Base-by-base conservation (phyloP, 1,139 yeast species). In the Lodderomyces pseudojiufengensis region DNA sequence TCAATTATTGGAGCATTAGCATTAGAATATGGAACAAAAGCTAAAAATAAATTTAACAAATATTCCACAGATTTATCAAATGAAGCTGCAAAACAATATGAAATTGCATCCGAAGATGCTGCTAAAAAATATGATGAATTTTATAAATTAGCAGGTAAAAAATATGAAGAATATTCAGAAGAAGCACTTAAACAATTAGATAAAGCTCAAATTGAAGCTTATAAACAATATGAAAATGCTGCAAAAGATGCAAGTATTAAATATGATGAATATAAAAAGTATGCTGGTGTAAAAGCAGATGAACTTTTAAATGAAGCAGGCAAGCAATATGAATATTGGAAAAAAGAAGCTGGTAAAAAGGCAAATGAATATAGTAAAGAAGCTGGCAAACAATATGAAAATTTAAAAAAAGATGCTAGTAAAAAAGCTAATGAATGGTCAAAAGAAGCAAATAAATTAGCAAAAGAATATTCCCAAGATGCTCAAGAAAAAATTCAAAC, bases 231-330 rank as follows among this genome's bases (percentile, higher is more conserved):
- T 30, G 32, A 29, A 16, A 27, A 23, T 8, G 34, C 29, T 20
- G 31, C 29, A 12, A 36, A 33, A 26, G 36, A 31, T 16, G 41
- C 33, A 6, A 31, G 29, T n/a, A 15, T 21, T 8, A 27, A 29
- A 18, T 38, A 32, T 13, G 37, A 39, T 7, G 35, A 32, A 23
- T 32, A 25, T 26, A 24, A 18, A 10, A 32, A 32, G 13, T 20
- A 25, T 9, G 35, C 35, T 12, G 35, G 35, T 5, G 35, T 25
- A 3, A 24, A 24, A 25, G 35, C 35, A 3, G 35, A 18, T n/a
- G n/a, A n/a, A n/a, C n/a, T n/a, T 23, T 32, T 26, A 11, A 36
- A 33, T 22, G 36, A 31, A 12, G 41, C 33, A 5, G 32, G 29
- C 10, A 16, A 22, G 9, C 24, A 29, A 20, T 38, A 33, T 14